Conservation (phyloP, 2,329 filamentous ascomycete genomes). For the Biscogniauxia sp. region DNA sequence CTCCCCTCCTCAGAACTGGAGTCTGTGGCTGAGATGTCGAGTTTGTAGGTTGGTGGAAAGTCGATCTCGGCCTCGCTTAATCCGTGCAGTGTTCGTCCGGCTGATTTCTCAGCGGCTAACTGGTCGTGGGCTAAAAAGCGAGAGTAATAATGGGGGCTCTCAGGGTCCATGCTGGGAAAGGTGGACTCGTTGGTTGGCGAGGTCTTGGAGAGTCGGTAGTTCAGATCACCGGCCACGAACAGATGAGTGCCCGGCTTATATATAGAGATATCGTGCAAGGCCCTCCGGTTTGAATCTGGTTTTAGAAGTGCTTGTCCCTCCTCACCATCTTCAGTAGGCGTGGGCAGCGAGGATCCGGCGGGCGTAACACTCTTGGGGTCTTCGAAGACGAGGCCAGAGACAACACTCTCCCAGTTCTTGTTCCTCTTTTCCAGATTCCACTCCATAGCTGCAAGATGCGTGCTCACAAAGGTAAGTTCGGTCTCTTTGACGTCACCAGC, state of each 20-base stretch:
- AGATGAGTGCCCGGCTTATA: constrained; percentile 75
- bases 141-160: constrained; percentile 60
- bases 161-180: constrained; percentile 60
- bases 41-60: constrained; percentile 96
- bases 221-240: constrained; percentile 88
- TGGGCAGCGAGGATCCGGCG: constrained; percentile 9
- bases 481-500: constrained; percentile 40
- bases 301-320: constrained; percentile 25
- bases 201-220: constrained; percentile 79
- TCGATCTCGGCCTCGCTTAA: constrained; percentile 69
- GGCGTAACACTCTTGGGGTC: constrained; percentile 42
- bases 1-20: constrained; percentile 24
- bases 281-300: constrained; percentile 30
- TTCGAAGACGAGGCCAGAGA: constrained; percentile 74
- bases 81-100: constrained; percentile 72
- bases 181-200: constrained; percentile 59
- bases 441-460: constrained; percentile 89
- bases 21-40: constrained; percentile 47
- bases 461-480: constrained; percentile 80
- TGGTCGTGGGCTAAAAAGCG: constrained; percentile 75
- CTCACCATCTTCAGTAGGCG: constrained; percentile 14
- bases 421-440: constrained; percentile 73
- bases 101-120: constrained; percentile 66
- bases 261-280: constrained; percentile 60
- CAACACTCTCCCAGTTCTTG: constrained; percentile 83